Conservation (phyloP, 2,329 filamentous ascomycete genomes). For the Dichotomopilus funicola region DNA sequence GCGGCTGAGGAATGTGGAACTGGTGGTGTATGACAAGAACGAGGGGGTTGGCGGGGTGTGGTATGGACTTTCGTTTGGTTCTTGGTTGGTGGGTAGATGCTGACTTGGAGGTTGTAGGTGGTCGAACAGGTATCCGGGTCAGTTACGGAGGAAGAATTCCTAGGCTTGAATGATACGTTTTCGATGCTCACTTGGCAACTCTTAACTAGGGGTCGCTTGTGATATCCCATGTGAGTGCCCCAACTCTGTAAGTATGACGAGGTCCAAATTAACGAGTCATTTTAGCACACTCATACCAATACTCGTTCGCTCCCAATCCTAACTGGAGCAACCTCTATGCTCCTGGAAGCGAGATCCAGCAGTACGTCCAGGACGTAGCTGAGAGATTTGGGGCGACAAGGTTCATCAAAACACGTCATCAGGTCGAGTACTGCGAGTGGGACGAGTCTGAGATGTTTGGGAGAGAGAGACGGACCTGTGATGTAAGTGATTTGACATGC, state of each 20-base stretch:
- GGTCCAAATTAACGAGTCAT: background rate
- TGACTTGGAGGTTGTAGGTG: constrained; percentile 20
- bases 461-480: background rate
- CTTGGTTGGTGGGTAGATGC: background rate
- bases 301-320: constrained; percentile 49
- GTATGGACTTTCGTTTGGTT: constrained; percentile 18
- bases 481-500: background rate
- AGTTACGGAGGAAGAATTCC: background rate
- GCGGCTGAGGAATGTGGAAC: constrained; percentile 29
- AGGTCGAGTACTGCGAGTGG: constrained; percentile 37
- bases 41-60: constrained; percentile 31
- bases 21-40: constrained; percentile 33
- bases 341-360: constrained; percentile 41
- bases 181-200: background rate
- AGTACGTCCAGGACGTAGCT: constrained; percentile 42
- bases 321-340: constrained; percentile 48
- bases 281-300: constrained; percentile 48
- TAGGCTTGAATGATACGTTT: background rate
- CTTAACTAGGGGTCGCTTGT: constrained; percentile 31
- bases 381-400: constrained; percentile 40
- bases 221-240: constrained; percentile 33
- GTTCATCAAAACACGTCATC: constrained; percentile 40
- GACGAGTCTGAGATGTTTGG: constrained; percentile 31
- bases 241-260: background rate
- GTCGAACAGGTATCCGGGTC: constrained; percentile 31